Evolutionary conservation across 306 rosid genomes (phyloP), one percentile per base, ranked within the genome.

Genomic region (Senna siamea): DNA sequence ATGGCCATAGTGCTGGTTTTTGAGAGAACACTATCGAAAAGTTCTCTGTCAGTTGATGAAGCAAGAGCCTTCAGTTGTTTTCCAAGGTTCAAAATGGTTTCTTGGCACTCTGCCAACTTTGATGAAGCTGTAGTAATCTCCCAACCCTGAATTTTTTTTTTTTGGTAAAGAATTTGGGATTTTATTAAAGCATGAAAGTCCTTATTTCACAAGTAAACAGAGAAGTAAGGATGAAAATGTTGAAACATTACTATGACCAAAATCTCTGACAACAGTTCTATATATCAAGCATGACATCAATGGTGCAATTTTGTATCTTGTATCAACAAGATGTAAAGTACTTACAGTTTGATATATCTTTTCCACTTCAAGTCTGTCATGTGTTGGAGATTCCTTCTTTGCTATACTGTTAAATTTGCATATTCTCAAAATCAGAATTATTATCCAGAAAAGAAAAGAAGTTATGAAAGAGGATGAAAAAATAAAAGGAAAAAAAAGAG

Each of bases 31-130:
- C 65, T 84, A 56, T 84, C 85, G 38, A 79, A 30, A 51, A 81
- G 59, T 51, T 76, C 84, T 32, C 67, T 76, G 83, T 92, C 91
- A 60, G 56, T 89, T 11, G 93, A 83, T n/a, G 91, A 76, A 66
- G 96, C 88, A 52, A 87, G 89, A 37, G 89, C 93, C 79, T 87
- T 89, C 68, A 92, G 87, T 79, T 92, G 96, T 50, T 83, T 63
- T 20, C 69, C 69, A 20, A 63, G 69, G 69, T 63, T 63, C 10
- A 63, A 63, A 23, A 63, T 38, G 68, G 91, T 89, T 76, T 89
- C 93, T 85, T 92, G 97, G 79, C 96, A 89, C 80, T 92, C 97
- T 8, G 92, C 90, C 83, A 92, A 77, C 90, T 89, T 92, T 40
- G 89, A 79, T 20, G 97, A 89, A 78, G 97, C 90, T 79, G 92